Evolutionary conservation across 441 rosid genomes (phyloP).

Genomic region (Sinapis alba): DNA sequence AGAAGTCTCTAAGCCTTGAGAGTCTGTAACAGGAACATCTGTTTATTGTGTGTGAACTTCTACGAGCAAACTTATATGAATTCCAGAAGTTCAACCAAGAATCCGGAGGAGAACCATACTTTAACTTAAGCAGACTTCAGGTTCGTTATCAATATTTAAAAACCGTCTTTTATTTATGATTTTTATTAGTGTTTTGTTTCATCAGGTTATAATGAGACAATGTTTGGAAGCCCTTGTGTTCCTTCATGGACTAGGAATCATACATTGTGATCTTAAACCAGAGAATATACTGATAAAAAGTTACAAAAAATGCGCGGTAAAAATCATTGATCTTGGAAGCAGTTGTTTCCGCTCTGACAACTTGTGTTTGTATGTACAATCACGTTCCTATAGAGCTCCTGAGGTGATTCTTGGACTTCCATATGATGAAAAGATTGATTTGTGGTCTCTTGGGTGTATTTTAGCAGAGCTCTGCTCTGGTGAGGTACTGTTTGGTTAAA

Average conservation of each 20-base stretch:
- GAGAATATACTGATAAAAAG: slow-evolving; percentile 87
- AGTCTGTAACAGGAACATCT: slow-evolving; percentile 73
- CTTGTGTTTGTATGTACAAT: slow-evolving; percentile 83
- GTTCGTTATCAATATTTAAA: slow-evolving; percentile 39
- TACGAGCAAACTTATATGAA: slow-evolving; percentile 84
- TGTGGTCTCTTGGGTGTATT: slow-evolving; percentile 97
- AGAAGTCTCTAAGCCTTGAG: background rate
- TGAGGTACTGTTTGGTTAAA: slow-evolving; percentile 55
- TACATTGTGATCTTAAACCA: slow-evolving; percentile 96
- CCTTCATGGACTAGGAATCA: slow-evolving; percentile 81
- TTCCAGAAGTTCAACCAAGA: slow-evolving; percentile 88
- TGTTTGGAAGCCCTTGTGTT: slow-evolving; percentile 90
- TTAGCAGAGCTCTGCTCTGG: slow-evolving; percentile 92
- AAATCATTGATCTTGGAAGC: slow-evolving; percentile 97
- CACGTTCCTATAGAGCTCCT: slow-evolving; percentile 96
- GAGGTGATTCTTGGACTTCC: slow-evolving; percentile 96
- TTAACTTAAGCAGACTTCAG: slow-evolving; percentile 77
- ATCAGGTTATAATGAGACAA: slow-evolving; percentile 75
- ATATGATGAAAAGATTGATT: slow-evolving; percentile 82
- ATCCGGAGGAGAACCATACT: slow-evolving; percentile 81
- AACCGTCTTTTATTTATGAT: background rate
- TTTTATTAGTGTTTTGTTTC: background rate
- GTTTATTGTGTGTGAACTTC: slow-evolving; percentile 94
- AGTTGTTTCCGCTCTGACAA: slow-evolving; percentile 86
- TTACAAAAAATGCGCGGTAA: slow-evolving; percentile 74